Base-by-base conservation (phyloP, 2,329 filamentous ascomycete genomes). In the Cryphonectria parasitica region DNA sequence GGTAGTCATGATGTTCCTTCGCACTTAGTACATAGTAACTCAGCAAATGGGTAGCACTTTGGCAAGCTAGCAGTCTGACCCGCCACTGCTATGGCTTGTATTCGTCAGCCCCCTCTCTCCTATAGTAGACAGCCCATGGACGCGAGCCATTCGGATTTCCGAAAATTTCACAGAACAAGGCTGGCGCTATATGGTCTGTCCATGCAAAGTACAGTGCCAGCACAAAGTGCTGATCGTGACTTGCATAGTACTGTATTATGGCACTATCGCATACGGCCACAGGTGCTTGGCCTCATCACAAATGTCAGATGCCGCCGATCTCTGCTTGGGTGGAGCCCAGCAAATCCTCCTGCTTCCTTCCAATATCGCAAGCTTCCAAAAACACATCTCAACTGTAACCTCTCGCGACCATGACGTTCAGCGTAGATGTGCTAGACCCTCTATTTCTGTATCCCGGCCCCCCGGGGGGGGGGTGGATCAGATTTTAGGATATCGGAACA, bases 321-420 rank as follows among this genome's bases (percentile, higher is more conserved):
- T 41, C 8, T 39, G 31, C 17, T 5, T 62, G 64, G 56, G 65
- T 64, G 43, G 63, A 34, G 58, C 19, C 43, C 54, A 13, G 28
- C n/a, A 62, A 68, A 70, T 70, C 69, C 69, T 70, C 61, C 69
- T 64, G 69, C 69, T 70, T 70, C 69, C 69, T 68, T 70, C 66
- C 49, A 66, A 66, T 66, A 66, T 66, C 64, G 28, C 64, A 36
- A 39, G 31, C 45, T 31, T 3, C 34, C 34, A n/a, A 39, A 45
- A 64, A 45, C 52, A 34, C 28, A 58, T 31, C 8, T 19, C 15
- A 58, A 19, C 54, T 58, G 54, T 31, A 36, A 49, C 45, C 25
- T 52, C 10, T 19, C 31, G 43, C 22, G 28, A 13, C 28, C 63
- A 28, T 52, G 22, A 7, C 13, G 34, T 56, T 19, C 25, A 56